Conservation (phyloP, 1,284 basidiomycete species). For the Sporisorium sorghi region DNA sequence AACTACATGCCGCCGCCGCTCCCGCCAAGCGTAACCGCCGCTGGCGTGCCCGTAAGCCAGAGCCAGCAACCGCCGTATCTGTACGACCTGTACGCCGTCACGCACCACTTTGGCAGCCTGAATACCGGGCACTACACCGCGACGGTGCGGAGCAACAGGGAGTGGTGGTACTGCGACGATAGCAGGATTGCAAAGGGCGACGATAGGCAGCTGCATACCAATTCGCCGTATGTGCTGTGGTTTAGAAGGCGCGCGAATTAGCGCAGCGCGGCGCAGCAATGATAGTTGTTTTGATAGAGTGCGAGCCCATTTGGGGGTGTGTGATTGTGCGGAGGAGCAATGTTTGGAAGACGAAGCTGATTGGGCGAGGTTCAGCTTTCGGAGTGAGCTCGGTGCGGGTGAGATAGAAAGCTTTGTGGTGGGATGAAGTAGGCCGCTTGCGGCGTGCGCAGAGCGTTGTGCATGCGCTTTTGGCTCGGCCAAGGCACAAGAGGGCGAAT, state of each 20-base stretch:
- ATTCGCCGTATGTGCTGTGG: constrained; percentile 65
- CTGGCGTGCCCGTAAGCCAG: constrained; percentile 36
- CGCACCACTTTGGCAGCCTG: constrained; percentile 69
- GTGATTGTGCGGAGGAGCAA: background rate
- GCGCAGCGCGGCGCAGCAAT: background rate
- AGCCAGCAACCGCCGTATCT: constrained; percentile 67
- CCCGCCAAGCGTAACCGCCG: constrained; percentile 37
- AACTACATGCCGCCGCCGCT: constrained; percentile 82
- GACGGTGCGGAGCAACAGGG: constrained; percentile 55
- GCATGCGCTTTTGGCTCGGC: too few relatives aligned
- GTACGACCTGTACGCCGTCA: constrained; percentile 71
- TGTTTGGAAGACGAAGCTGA: background rate
- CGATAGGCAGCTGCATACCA: constrained; percentile 57
- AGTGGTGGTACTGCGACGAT: constrained; percentile 68
- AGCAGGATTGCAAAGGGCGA: constrained; percentile 51
- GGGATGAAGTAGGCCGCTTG: too few relatives aligned
- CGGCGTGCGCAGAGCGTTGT: too few relatives aligned
- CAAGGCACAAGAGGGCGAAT: too few relatives aligned
- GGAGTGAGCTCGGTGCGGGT: background rate
- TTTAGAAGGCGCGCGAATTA: constrained; percentile 47
- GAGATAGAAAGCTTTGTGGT: too few relatives aligned
- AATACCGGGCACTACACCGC: constrained; percentile 69
- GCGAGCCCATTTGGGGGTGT: background rate
- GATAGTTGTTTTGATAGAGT: too few relatives aligned
- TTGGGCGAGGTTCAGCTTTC: background rate